phyloP scores from a whole-genome alignment of 2,329 filamentous ascomycete genomes.

The Penicillium griseofulvum region DNA sequence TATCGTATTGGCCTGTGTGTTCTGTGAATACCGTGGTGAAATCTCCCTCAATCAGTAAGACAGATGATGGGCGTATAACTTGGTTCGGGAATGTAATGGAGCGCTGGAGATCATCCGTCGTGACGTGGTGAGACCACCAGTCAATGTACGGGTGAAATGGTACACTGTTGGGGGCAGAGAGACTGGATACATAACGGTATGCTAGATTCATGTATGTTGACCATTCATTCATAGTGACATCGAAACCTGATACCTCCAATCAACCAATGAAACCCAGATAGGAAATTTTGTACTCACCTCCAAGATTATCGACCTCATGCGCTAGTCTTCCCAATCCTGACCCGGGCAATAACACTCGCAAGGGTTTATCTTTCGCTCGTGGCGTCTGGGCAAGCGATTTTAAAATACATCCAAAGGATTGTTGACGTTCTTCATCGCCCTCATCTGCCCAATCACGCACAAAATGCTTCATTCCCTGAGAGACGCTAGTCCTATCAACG shows the following conservation, averaged over 20 bases:
- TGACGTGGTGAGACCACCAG: slow-evolving; percentile 56
- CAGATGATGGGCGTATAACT: slow-evolving; percentile 32
- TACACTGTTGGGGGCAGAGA: slow-evolving; percentile 18
- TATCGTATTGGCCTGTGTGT: slow-evolving; percentile 42
- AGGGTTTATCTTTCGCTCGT: slow-evolving; percentile 2
- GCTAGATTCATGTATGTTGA: slow-evolving; percentile 58
- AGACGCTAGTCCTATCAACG: slow-evolving; percentile 50
- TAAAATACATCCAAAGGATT: slow-evolving; percentile 38
- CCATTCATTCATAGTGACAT: slow-evolving; percentile 58
- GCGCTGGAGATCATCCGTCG: slow-evolving; percentile 49
- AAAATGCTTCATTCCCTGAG: slow-evolving; percentile 57
- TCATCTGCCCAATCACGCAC: slow-evolving; percentile 57
- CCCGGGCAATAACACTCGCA: slow-evolving; percentile 52
- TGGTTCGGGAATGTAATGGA: slow-evolving; percentile 48
- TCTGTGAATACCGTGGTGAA: slow-evolving; percentile 48
- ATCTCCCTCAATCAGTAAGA: slow-evolving; percentile 53
- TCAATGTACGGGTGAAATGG: slow-evolving; percentile 55
- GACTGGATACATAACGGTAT: slow-evolving; percentile 50
- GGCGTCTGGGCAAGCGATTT: slow-evolving; percentile 20
- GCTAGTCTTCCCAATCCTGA: slow-evolving; percentile 54
- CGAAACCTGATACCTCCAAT: slow-evolving; percentile 38
- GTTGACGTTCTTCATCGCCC: slow-evolving; percentile 48
- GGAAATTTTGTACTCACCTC: slow-evolving; percentile 26
- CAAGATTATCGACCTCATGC: slow-evolving; percentile 50
- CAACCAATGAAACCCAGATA: neutral